phyloP scores from a whole-genome alignment of 177 flowering plant species.

The Tripterygium wilfordii region DNA sequence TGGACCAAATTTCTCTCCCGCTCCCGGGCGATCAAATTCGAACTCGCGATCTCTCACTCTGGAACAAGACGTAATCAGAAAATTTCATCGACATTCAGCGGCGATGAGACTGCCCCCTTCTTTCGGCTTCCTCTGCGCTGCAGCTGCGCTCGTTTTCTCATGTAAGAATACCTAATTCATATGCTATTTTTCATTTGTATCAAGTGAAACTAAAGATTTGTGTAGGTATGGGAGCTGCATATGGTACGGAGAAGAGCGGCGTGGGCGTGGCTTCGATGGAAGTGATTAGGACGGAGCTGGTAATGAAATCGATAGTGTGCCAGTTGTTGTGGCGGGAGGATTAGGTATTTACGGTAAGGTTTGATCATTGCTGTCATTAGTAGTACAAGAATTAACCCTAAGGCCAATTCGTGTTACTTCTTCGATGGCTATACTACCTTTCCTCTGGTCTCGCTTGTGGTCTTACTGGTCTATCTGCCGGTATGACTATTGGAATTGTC shows the following conservation, averaged over 20 bases:
- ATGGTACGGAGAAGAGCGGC: constrained; percentile 49
- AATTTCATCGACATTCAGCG: constrained; percentile 19
- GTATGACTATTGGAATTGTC: constrained; percentile 57
- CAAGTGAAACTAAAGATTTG: no score
- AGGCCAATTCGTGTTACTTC: constrained; percentile 42
- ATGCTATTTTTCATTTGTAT: no score
- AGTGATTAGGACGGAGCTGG: constrained; percentile 56
- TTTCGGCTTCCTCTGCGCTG: constrained; percentile 36
- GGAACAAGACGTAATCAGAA: background rate
- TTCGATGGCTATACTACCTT: constrained; percentile 48
- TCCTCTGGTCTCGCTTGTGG: constrained; percentile 55
- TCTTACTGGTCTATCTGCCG: constrained; percentile 49
- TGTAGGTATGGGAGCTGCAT: constrained; percentile 53
- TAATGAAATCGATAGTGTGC: constrained; percentile 56
- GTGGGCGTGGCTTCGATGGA: constrained; percentile 49
- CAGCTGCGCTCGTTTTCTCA: constrained; percentile 30
- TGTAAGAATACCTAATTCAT: constrained; percentile 10
- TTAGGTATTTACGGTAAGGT: constrained; percentile 47
- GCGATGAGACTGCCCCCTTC: constrained; percentile 32
- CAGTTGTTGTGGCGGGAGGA: constrained; percentile 57
- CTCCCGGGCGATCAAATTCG: no score
- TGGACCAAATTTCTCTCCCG: no score
- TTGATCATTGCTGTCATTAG: constrained; percentile 45
- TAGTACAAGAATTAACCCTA: constrained; percentile 50
- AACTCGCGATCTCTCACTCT: no score